A percentile compares a stretch with the other conserved stretches of the same genome.
phyloP scores from a whole-genome alignment of 139 green algal genomes.

The Haematococcus lacustris region DNA sequence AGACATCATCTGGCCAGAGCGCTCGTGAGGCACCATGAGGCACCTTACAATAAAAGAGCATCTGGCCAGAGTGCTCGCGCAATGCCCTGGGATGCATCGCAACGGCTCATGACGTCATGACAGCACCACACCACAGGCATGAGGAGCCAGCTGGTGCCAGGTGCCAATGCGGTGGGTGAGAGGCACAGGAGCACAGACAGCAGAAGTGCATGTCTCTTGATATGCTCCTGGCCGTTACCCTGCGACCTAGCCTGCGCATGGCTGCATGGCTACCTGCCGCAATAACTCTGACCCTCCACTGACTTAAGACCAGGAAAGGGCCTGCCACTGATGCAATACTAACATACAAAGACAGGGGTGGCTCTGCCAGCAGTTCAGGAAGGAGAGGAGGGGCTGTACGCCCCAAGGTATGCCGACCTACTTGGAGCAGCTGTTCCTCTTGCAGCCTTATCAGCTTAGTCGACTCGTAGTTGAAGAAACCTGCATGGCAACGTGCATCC shows the following conservation, averaged over 20 bases:
- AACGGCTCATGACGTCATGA: neutral
- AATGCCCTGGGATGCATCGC: neutral
- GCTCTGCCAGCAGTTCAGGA: neutral
- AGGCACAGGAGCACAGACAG: neutral
- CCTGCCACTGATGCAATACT: neutral
- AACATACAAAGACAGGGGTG: neutral
- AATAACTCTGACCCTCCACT: too few species aligned
- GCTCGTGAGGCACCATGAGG: too few species aligned
- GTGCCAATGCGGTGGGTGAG: neutral
- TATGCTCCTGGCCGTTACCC: too few species aligned
- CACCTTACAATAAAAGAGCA: too few species aligned
- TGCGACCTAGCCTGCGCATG: too few species aligned
- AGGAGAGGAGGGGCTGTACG: neutral
- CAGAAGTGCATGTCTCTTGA: too few species aligned
- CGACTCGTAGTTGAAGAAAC: slow-evolving; percentile 18
- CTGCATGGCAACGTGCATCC: too few species aligned
- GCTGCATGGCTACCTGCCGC: too few species aligned
- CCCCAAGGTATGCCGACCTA: neutral
- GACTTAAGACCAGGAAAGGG: too few species aligned
- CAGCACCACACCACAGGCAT: neutral
- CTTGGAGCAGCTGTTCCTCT: slow-evolving; percentile 8
- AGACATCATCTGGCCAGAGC: neutral
- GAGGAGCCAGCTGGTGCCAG: neutral
- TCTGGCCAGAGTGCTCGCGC: too few species aligned
- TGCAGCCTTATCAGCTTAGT: slow-evolving; percentile 10